phyloP scores from a whole-genome alignment of 441 rosid species.

The Monsonia emarginata region DNA sequence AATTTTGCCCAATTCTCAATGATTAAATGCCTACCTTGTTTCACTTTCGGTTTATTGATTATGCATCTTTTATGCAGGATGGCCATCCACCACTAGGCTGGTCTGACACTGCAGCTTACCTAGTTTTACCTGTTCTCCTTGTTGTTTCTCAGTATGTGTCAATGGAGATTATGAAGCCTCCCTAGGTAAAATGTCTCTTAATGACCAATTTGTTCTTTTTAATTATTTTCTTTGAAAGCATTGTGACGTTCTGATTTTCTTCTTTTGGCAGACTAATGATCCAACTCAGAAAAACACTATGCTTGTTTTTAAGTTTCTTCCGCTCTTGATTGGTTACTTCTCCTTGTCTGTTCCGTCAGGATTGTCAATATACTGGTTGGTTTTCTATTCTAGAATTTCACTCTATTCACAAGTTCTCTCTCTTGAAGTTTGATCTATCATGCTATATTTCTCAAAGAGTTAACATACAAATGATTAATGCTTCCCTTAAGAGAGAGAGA shows the following conservation, averaged over 20 bases:
- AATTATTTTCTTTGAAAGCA: conserved; percentile 7
- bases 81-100: conserved; percentile 94
- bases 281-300: conserved; percentile 85
- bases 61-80: conserved; percentile 40
- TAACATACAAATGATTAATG: not conserved
- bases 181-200: conserved; percentile 50
- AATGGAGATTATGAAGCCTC: conserved; percentile 97
- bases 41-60: not conserved
- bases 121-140: conserved; percentile 88
- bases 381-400: conserved; percentile 20
- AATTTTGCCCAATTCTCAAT: not conserved
- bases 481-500: not conserved
- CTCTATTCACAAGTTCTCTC: not conserved
- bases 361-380: conserved; percentile 87
- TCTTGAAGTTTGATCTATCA: not conserved
- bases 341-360: conserved; percentile 94
- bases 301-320: conserved; percentile 85
- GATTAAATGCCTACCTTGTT: not conserved
- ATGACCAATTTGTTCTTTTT: conserved; percentile 9
- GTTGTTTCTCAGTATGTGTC: conserved; percentile 74
- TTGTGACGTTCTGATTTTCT: conserved; percentile 15
- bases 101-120: conserved; percentile 79
- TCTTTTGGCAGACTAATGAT: conserved; percentile 67
- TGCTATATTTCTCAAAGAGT: not conserved
- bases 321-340: conserved; percentile 92